Evolutionary conservation across 192 early-diverging fungal species (phyloP), one percentile per base, ranked within the genome.

Genomic region (Oehlia diaphana): DNA sequence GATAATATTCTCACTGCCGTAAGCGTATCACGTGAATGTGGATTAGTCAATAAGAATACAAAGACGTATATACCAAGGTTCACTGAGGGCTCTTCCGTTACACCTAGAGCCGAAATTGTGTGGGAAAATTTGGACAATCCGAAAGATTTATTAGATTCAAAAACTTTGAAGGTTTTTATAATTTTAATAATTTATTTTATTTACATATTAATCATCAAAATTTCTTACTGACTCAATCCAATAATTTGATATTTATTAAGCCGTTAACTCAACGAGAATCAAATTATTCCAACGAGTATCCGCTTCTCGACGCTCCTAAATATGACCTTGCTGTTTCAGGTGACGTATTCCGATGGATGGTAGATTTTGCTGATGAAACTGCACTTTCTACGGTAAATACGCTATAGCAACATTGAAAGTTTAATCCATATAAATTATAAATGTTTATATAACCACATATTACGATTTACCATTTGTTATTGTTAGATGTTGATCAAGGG

Each of bases 1-100:
- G 98, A 99, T 82, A 99, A 99, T 83, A 91, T 99, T 28, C 85
- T 98, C 26, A 99, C 98, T 2, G 95, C 97, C 2, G 91, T 99
- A 50, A 96, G 94, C 70, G 98, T 99, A 0, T 94, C 94, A 10
- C 89, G 93, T 63, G 97, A 99, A 83, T 97, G 97, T 81, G 93
- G 94, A 8, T 89, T 99, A 69, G 86, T 99, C n/a, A 90, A 92
- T 50, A 88, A 88, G 62, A 84, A 83, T 35, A 88, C 92, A 63
- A 90, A 89, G 35, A 90, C 96, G 2, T 98, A 94, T 84, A 88
- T 94, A 19, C 96, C 96, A 19, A 84, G 89, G 6, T 94, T 99
- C 74, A 73, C 85, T 14, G 70, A 81, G 80, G 87, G 88, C 9
- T 82, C 86, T 50, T 86, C 85, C 50, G 81, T 82, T 73, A 90